phyloP scores from a whole-genome alignment of 2,329 filamentous ascomycete genomes.

The Verticillium dahliae region DNA sequence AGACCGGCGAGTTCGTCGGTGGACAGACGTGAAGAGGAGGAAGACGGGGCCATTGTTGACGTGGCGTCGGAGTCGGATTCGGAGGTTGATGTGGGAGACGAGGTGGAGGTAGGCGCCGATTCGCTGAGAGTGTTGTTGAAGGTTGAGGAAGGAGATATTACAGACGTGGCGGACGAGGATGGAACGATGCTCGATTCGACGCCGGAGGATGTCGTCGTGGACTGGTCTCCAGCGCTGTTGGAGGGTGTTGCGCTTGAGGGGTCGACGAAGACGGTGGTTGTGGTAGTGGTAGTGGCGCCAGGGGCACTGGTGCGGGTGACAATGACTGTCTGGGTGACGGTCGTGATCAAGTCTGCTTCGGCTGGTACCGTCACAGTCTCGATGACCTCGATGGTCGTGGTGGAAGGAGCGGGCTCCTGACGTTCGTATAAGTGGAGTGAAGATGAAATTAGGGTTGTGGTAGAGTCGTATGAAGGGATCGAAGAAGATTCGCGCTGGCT shows the following conservation, averaged over 20 bases:
- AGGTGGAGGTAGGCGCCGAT: neutral
- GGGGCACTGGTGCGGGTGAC: neutral
- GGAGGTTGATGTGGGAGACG: neutral
- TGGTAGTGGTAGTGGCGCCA: neutral
- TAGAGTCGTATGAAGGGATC: neutral
- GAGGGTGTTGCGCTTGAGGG: neutral
- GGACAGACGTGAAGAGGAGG: conserved; percentile 8
- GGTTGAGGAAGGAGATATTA: neutral
- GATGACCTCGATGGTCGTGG: neutral
- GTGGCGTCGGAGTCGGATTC: conserved; percentile 2
- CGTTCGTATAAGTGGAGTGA: neutral
- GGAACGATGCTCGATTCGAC: neutral
- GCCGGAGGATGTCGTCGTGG: neutral
- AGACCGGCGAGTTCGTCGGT: conserved; percentile 21
- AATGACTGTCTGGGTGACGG: neutral
- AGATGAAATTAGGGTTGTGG: neutral
- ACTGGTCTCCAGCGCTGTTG: neutral
- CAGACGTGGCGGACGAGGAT: neutral
- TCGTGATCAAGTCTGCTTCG: neutral
- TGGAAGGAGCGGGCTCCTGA: neutral
- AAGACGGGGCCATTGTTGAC: conserved; percentile 1
- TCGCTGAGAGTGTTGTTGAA: neutral
- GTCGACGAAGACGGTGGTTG: neutral
- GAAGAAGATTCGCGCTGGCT: neutral
- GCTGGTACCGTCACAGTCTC: neutral